These are phyloP conservation scores for Thielaviopsis punctulata DNA, from an alignment of 2,329 filamentous ascomycete species.

Conservation along the genomic window DNA sequence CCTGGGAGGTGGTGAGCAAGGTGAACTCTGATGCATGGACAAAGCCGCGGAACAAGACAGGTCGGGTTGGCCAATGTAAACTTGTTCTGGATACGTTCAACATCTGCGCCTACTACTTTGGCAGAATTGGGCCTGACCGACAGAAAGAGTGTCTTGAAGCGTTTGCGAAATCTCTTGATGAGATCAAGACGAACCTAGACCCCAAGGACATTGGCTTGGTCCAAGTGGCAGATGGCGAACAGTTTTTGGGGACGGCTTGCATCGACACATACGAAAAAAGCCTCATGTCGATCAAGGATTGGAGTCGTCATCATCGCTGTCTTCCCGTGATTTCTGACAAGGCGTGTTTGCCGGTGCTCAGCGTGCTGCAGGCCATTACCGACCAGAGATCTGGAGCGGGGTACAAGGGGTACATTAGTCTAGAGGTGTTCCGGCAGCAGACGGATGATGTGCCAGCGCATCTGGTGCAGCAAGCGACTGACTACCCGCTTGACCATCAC, in stretches of 20 bases:
- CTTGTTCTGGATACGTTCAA: slow-evolving; percentile 18
- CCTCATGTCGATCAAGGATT: slow-evolving; percentile 10
- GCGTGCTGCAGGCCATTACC: slow-evolving; percentile 17
- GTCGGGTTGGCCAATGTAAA: too few relatives aligned
- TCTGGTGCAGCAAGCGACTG: background rate
- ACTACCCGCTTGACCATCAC: background rate
- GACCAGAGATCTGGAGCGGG: slow-evolving; percentile 2
- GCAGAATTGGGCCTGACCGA: background rate
- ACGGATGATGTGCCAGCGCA: background rate
- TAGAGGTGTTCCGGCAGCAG: slow-evolving; percentile 14
- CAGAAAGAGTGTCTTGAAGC: background rate
- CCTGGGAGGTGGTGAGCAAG: background rate
- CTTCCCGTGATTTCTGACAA: slow-evolving; percentile 13
- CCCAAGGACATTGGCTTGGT: slow-evolving; percentile 12
- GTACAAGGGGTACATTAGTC: slow-evolving; percentile 14
- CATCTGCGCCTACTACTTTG: slow-evolving; percentile 12
- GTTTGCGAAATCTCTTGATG: background rate
- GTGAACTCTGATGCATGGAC: background rate
- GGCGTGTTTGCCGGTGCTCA: slow-evolving; percentile 17
- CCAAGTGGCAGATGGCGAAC: slow-evolving; percentile 14
- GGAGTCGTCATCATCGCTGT: slow-evolving; percentile 13
- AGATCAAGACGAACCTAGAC: slow-evolving; percentile 2
- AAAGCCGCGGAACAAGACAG: too few relatives aligned
- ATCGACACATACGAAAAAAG: background rate
- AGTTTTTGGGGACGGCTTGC: slow-evolving; percentile 8